Evolutionary conservation across 495 filamentous ascomycete genomes (phyloP).

Genomic region (Friedmanniomyces simplex): DNA sequence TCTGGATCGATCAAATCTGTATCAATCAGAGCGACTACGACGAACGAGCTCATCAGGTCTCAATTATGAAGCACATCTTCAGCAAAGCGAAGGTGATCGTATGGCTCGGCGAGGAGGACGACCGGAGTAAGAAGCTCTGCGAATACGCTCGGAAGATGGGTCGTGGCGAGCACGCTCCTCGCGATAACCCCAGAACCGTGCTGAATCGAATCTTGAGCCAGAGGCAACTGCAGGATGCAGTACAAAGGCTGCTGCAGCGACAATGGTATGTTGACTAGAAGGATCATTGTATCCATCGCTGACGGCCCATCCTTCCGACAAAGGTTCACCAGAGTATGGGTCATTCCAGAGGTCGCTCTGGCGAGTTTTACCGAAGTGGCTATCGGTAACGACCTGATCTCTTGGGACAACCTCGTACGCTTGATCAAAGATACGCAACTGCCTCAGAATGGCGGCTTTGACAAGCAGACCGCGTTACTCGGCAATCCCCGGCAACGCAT

Average conservation of each 20-base stretch:
- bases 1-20: constrained; percentile 27
- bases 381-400: neutral
- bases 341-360: constrained; percentile 13
- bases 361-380: constrained; percentile 5
- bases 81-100: constrained; percentile 7
- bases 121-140: constrained; percentile 10
- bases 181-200: neutral
- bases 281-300: neutral
- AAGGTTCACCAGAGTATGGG: neutral
- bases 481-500: constrained; percentile 15
- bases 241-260: constrained; percentile 12
- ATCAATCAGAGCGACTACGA: constrained; percentile 25
- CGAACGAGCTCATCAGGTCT: constrained; percentile 22
- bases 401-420: constrained; percentile 15
- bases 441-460: constrained; percentile 2
- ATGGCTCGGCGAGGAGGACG: constrained; percentile 13
- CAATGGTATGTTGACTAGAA: constrained; percentile 1
- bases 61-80: constrained; percentile 26
- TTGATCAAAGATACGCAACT: constrained; percentile 10
- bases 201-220: constrained; percentile 8
- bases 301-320: neutral
- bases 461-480: constrained; percentile 14
- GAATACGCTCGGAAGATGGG: constrained; percentile 12
- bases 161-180: constrained; percentile 2
- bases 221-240: constrained; percentile 11